Percentiles rank a stretch among this genome's conserved stretches.
phyloP scores from a whole-genome alignment of 1,284 basidiomycete species.

The Trichosporon asahii region DNA sequence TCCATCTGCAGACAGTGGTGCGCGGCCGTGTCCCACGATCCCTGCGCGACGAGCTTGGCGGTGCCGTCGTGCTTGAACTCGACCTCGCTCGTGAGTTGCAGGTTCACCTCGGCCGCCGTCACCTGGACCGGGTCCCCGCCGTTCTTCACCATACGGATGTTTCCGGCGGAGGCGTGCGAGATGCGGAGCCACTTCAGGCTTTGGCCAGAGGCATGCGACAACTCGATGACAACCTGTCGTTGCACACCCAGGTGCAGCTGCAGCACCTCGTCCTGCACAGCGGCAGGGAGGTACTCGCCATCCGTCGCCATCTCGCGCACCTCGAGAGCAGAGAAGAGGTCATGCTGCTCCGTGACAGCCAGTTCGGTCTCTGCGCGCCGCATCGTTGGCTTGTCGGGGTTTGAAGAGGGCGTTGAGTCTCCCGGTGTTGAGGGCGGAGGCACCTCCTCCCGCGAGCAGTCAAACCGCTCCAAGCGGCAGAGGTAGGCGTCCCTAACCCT shows the following conservation, averaged over 20 bases:
- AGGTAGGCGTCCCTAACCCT: conserved; percentile 73
- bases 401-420: background rate
- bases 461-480: conserved; percentile 73
- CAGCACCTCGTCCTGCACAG: conserved; percentile 81
- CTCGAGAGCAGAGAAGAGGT: conserved; percentile 80
- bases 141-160: conserved; percentile 76
- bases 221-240: conserved; percentile 68
- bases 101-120: conserved; percentile 63
- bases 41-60: conserved; percentile 64
- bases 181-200: conserved; percentile 82
- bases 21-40: conserved; percentile 88
- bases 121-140: conserved; percentile 73
- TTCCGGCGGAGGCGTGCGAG: conserved; percentile 51
- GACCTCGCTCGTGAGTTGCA: conserved; percentile 64
- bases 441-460: conserved; percentile 15
- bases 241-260: conserved; percentile 90
- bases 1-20: conserved; percentile 86
- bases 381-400: conserved; percentile 59
- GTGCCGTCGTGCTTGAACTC: conserved; percentile 80
- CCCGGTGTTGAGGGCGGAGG: background rate
- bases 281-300: conserved; percentile 78
- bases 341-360: conserved; percentile 80
- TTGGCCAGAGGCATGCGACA: conserved; percentile 83
- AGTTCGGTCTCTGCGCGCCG: conserved; percentile 88
- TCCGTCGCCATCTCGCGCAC: conserved; percentile 80